Conservation (phyloP, 176 grass and related monocot species). For the Oryza meridionalis region DNA sequence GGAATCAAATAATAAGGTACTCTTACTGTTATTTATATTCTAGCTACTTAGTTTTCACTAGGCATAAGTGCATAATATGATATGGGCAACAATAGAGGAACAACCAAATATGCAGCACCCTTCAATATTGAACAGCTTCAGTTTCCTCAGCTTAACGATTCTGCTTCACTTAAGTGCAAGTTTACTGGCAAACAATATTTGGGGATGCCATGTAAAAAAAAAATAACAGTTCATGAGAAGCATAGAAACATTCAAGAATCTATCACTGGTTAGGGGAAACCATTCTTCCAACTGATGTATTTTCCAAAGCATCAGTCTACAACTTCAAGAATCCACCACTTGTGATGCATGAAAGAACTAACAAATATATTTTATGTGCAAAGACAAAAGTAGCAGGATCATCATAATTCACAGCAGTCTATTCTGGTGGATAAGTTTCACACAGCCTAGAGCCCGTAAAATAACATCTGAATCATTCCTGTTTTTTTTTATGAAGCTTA, state of each 20-base stretch:
- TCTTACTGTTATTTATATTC: constrained; percentile 1
- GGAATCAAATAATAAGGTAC: constrained; percentile 12
- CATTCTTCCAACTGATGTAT: background rate
- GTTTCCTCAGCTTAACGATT: background rate
- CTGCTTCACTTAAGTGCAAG: background rate
- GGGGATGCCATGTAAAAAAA: background rate
- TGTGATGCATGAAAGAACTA: constrained; percentile 1
- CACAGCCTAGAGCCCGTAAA: background rate
- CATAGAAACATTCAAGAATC: too few species aligned
- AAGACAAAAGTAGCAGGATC: background rate
- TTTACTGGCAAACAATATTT: background rate
- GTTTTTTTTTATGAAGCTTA: background rate
- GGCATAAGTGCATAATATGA: constrained; percentile 6
- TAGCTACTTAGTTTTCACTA: constrained; percentile 19
- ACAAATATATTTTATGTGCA: background rate
- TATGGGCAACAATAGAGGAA: background rate
- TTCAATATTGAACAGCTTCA: background rate
- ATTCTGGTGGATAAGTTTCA: background rate
- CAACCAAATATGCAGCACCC: background rate
- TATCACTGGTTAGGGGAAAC: background rate
- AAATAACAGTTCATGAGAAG: background rate
- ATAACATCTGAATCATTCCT: background rate
- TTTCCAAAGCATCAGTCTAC: background rate
- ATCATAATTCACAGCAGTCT: background rate
- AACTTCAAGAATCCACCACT: background rate